Percentiles rank a stretch among this genome's conserved stretches.
Evolutionary conservation across 805 yeast genomes (phyloP).

Genomic region (Yarrowia divulgata): DNA sequence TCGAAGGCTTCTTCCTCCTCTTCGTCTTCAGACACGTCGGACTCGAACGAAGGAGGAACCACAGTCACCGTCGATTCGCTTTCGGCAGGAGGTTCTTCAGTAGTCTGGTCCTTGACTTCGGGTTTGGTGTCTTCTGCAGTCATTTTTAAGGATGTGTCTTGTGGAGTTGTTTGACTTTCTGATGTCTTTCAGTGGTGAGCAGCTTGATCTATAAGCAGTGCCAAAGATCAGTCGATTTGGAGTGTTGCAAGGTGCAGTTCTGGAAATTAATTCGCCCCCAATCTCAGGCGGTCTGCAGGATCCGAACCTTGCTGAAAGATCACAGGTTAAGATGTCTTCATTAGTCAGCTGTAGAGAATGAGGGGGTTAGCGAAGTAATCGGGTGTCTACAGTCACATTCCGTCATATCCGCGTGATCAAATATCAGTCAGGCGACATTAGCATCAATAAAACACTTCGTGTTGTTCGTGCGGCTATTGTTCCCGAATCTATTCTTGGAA

Average conservation of each 20-base stretch:
- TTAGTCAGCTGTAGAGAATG: not conserved
- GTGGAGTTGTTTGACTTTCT: not conserved
- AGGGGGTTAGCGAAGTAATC: no score
- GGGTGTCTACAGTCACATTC: no score
- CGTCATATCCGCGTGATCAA: no score
- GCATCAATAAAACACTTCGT: not conserved
- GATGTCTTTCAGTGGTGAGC: not conserved
- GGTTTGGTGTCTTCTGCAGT: slow-evolving; percentile 22
- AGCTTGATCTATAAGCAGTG: not conserved
- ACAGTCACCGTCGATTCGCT: slow-evolving; percentile 1
- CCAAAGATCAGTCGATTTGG: not conserved
- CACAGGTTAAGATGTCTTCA: slow-evolving; percentile 24
- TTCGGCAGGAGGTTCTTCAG: not conserved
- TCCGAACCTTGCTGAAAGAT: slow-evolving; percentile 16
- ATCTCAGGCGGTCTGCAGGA: slow-evolving; percentile 19
- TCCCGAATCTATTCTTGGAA: slow-evolving; percentile 12
- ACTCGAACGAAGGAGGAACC: slow-evolving; percentile 14
- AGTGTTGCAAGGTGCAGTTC: slow-evolving; percentile 11
- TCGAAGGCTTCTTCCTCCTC: slow-evolving; percentile 46
- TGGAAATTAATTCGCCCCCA: slow-evolving; percentile 24
- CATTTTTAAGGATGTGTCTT: not conserved
- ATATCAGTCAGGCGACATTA: no score
- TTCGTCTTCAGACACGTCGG: slow-evolving; percentile 32
- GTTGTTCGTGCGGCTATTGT: not conserved
- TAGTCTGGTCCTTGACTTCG: slow-evolving; percentile 1